Conservation (phyloP, 2,329 filamentous ascomycete species). For the Helotiales sp. region DNA sequence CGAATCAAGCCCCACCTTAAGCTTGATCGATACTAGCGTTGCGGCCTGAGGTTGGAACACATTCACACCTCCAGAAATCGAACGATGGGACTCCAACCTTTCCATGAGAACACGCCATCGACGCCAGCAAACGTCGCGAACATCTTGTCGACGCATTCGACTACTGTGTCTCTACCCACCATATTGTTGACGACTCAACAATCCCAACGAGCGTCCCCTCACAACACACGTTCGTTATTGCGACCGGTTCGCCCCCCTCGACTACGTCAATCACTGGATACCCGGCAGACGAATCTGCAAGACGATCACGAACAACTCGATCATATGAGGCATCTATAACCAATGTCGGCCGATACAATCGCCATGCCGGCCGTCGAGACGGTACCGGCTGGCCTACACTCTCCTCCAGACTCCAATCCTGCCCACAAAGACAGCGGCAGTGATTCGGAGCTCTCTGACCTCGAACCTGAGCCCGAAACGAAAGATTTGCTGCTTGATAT, state of each 20-base stretch:
- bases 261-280: constrained; percentile 8
- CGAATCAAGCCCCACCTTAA: neutral
- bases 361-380: constrained; percentile 23
- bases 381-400: constrained; percentile 46
- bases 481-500: constrained; percentile 72
- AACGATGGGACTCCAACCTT: neutral
- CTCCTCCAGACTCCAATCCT: constrained; percentile 64
- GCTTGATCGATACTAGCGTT: too few species aligned
- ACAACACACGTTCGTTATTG: constrained; percentile 1
- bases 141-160: neutral
- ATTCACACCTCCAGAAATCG: neutral
- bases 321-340: constrained; percentile 27
- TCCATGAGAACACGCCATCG: neutral
- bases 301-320: constrained; percentile 17
- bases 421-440: constrained; percentile 58
- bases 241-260: constrained; percentile 8
- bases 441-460: constrained; percentile 65
- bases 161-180: neutral
- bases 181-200: neutral
- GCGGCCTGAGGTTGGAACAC: too few species aligned
- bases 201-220: neutral
- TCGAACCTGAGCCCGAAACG: constrained; percentile 48
- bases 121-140: neutral
- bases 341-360: constrained; percentile 32
- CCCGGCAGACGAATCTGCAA: constrained; percentile 5